Percentiles rank a stretch among this genome's conserved stretches.
phyloP scores from a whole-genome alignment of 345 rosid species.

The Murraya paniculata region DNA sequence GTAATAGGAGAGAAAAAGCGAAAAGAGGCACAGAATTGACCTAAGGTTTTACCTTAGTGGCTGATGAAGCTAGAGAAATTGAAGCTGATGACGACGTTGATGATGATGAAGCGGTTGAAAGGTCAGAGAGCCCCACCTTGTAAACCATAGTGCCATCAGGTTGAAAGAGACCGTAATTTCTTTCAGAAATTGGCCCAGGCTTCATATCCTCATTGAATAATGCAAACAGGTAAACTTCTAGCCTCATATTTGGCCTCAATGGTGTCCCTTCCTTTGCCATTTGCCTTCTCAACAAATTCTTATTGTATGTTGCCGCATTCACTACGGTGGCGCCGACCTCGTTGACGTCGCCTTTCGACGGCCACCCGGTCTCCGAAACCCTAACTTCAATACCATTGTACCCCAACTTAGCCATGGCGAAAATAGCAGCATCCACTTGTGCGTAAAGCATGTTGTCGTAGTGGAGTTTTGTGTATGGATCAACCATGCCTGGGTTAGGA shows the following conservation, averaged over 20 bases:
- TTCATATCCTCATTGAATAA: conserved; percentile 88
- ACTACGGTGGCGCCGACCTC: conserved; percentile 68
- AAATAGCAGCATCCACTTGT: conserved; percentile 76
- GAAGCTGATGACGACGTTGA: conserved; percentile 54
- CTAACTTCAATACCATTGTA: conserved; percentile 63
- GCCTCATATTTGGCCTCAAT: conserved; percentile 51
- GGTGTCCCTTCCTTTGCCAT: conserved; percentile 82
- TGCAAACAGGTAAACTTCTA: conserved; percentile 85
- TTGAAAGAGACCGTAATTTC: conserved; percentile 85
- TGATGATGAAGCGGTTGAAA: conserved; percentile 35
- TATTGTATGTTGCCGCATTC: conserved; percentile 75
- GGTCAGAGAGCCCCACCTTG: conserved; percentile 75
- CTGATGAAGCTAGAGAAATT: conserved; percentile 72
- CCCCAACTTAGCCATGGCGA: conserved; percentile 73
- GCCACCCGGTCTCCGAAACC: conserved; percentile 97
- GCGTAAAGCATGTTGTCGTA: conserved; percentile 98
- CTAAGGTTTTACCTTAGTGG: conserved; percentile 58
- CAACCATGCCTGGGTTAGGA: conserved; percentile 83
- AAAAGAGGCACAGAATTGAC: not conserved
- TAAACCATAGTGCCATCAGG: conserved; percentile 87
- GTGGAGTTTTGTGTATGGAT: conserved; percentile 63
- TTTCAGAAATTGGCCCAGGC: conserved; percentile 89
- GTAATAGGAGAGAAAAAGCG: not conserved
- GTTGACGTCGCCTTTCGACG: conserved; percentile 74
- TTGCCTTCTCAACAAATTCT: conserved; percentile 69